These are phyloP conservation scores for Termitomyces sp. DNA, from an alignment of 768 basidiomycete genomes.

Conservation along the genomic window DNA sequence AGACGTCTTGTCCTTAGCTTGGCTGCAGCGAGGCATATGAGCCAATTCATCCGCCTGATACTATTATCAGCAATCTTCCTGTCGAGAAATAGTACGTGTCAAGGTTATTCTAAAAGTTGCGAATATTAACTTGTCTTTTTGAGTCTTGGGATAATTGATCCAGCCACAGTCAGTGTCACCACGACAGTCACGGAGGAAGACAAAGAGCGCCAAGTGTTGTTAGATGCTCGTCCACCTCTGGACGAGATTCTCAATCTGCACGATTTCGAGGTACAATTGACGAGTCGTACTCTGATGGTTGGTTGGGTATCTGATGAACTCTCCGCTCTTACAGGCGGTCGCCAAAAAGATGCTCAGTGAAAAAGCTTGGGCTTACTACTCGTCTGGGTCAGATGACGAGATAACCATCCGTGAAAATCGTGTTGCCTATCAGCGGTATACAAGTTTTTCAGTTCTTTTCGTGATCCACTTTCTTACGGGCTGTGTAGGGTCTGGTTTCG, in stretches of 20 bases:
- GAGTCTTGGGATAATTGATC: neutral
- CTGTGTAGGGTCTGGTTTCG: neutral
- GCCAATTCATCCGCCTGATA: conserved; percentile 82
- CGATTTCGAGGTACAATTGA: neutral
- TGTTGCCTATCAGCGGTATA: neutral
- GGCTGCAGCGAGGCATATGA: conserved; percentile 63
- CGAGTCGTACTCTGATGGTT: neutral
- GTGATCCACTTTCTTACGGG: neutral
- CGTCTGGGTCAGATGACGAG: neutral
- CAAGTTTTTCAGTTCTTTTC: neutral
- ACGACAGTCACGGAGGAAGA: neutral
- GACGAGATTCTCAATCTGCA: neutral
- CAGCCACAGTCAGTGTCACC: neutral
- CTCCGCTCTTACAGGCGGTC: neutral
- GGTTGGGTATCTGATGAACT: neutral
- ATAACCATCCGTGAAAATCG: neutral
- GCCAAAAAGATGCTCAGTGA: neutral
- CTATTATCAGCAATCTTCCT: conserved; percentile 69
- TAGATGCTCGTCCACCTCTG: neutral
- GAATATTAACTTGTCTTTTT: neutral
- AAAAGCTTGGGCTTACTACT: neutral
- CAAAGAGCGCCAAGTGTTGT: neutral
- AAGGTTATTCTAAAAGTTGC: neutral
- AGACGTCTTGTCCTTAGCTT: conserved; percentile 1
- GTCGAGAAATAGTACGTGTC: conserved; percentile 71